Evolutionary conservation across 192 early-diverging fungal species (phyloP).

Genomic region (Glomus cerebriforme): DNA sequence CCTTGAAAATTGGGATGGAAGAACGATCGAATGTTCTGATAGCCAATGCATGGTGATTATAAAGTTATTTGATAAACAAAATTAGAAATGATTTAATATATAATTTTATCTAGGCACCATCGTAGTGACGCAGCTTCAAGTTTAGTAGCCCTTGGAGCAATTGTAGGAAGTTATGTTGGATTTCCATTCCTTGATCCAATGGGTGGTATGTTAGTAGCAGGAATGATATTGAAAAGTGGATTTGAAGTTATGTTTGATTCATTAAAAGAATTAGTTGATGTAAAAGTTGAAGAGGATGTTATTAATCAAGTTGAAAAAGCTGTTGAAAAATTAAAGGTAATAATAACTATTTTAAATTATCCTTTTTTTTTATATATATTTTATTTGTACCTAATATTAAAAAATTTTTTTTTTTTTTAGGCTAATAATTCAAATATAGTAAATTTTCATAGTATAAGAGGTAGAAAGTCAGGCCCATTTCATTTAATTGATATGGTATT

Average conservation of each 20-base stretch:
- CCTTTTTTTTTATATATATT: not conserved
- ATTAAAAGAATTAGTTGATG: slow-evolving; percentile 46
- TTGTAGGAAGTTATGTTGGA: slow-evolving; percentile 73
- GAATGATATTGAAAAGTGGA: slow-evolving; percentile 70
- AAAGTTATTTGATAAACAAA: not conserved
- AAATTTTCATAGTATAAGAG: slow-evolving; percentile 49
- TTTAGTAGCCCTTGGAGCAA: slow-evolving; percentile 71
- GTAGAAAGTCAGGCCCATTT: slow-evolving; percentile 61
- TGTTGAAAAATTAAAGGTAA: slow-evolving; percentile 27
- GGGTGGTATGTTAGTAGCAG: slow-evolving; percentile 73
- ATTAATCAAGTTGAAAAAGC: slow-evolving; percentile 33
- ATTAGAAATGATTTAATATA: not conserved
- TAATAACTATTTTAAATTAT: not conserved
- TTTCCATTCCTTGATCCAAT: slow-evolving; percentile 72
- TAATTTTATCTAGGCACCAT: slow-evolving; percentile 63
- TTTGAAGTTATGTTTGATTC: slow-evolving; percentile 46
- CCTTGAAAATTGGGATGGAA: slow-evolving; percentile 62
- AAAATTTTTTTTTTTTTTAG: slow-evolving; percentile 4
- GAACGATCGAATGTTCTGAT: slow-evolving; percentile 71
- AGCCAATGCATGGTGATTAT: slow-evolving; percentile 73
- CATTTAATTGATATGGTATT: slow-evolving; percentile 54
- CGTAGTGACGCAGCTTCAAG: slow-evolving; percentile 76
- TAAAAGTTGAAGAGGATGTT: slow-evolving; percentile 32
- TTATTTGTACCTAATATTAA: not conserved
- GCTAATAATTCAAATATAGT: slow-evolving; percentile 41